Conservation (phyloP, 345 rosid genomes). For the Camelina hispida region DNA sequence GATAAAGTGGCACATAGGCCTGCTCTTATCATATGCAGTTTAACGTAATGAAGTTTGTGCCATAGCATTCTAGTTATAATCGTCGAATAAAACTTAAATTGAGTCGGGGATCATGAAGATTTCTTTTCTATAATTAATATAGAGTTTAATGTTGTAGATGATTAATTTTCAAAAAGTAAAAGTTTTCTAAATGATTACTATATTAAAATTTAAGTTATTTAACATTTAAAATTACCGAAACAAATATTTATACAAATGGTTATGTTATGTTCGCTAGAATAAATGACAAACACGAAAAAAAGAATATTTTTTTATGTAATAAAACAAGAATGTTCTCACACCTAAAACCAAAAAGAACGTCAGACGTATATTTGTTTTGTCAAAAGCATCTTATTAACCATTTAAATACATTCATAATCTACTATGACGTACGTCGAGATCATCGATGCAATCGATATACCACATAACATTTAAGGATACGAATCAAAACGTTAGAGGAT, state of each 20-base stretch:
- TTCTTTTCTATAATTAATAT: not conserved
- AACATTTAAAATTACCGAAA: not conserved
- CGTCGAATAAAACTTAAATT: not conserved
- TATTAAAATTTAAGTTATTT: not conserved
- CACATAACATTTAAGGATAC: not conserved
- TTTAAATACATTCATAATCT: not conserved
- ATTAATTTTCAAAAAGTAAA: not conserved
- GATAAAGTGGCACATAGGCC: conserved; percentile 40
- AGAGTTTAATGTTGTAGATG: not conserved
- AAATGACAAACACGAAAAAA: not conserved
- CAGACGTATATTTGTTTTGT: not conserved
- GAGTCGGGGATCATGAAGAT: not conserved
- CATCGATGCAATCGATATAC: not conserved
- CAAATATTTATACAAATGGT: not conserved
- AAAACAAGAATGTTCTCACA: not conserved
- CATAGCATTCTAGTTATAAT: conserved; percentile 3
- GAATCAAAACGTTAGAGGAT: not conserved
- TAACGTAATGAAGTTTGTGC: conserved; percentile 17
- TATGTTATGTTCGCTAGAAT: not conserved
- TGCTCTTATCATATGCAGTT: conserved; percentile 31
- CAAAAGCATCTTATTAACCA: not conserved
- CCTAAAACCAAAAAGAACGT: not conserved
- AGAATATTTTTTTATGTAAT: not conserved
- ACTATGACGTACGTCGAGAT: not conserved
- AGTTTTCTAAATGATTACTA: no score